Conservation (phyloP, 2,329 filamentous ascomycete genomes). For the Rutstroemia sydowiana region DNA sequence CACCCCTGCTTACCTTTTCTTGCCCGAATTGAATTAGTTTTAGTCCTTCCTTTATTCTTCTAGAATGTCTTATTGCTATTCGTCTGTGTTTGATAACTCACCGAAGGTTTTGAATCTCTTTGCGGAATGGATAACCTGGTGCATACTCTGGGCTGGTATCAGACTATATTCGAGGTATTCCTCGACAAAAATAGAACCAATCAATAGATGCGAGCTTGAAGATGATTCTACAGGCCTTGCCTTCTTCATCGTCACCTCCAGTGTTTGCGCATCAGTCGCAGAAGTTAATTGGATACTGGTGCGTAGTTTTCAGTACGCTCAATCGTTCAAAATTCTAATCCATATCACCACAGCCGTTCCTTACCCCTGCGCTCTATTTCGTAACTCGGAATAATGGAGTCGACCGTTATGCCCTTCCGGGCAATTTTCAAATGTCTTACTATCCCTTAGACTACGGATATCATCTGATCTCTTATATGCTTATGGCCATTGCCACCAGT, state of each 20-base stretch:
- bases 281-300: constrained; percentile 9
- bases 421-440: background rate
- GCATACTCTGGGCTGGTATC: constrained; percentile 8
- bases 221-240: constrained; percentile 5
- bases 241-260: constrained; percentile 6
- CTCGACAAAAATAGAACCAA: background rate
- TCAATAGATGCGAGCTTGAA: background rate
- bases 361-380: constrained; percentile 8
- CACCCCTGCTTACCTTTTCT: background rate
- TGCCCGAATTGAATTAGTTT: background rate
- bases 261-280: constrained; percentile 5
- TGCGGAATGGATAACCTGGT: constrained; percentile 5
- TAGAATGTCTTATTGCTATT: constrained; percentile 8
- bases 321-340: no score
- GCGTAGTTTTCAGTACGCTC: no score
- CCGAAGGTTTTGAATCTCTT: constrained; percentile 1
- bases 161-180: constrained; percentile 1
- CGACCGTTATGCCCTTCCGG: background rate
- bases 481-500: constrained; percentile 6
- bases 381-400: background rate
- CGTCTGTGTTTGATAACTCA: background rate
- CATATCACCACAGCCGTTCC: constrained; percentile 5
- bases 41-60: background rate
- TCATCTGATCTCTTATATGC: constrained; percentile 4
- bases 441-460: background rate